These are phyloP conservation scores for Mallotus japonicus DNA, from an alignment of 441 rosid genomes.

Conservation along the genomic window DNA sequence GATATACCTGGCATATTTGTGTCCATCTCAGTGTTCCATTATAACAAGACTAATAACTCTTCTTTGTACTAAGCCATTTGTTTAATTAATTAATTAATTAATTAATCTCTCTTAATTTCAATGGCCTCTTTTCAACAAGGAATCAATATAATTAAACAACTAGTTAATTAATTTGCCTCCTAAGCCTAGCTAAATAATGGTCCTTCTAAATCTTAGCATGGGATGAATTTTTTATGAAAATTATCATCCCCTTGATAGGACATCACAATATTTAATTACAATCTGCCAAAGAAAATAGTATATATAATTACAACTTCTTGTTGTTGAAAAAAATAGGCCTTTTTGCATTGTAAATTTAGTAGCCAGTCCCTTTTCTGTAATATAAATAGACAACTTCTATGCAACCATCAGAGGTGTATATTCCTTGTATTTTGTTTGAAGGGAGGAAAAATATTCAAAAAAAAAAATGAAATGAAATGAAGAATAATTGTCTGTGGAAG, in stretches of 20 bases:
- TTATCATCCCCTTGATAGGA: background rate
- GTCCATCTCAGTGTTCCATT: constrained; percentile 12
- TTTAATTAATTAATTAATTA: background rate
- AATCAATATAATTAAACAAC: background rate
- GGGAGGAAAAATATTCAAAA: no score
- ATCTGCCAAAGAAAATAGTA: no score
- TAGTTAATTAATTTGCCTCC: background rate
- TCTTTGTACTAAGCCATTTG: background rate
- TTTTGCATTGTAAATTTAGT: background rate
- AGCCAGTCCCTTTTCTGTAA: background rate
- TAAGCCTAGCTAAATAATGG: background rate
- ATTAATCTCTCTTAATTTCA: background rate
- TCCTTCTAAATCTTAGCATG: constrained; percentile 1
- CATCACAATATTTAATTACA: no score
- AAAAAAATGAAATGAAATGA: no score
- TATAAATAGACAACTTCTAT: background rate
- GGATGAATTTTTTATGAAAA: background rate
- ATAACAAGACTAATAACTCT: background rate
- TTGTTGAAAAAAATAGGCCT: no score
- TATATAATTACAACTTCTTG: no score
- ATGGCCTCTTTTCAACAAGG: constrained; percentile 1
- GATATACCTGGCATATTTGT: constrained; percentile 4
- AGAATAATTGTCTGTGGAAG: background rate
- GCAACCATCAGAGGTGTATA: background rate
- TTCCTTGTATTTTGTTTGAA: no score